These are phyloP conservation scores for Globisporangium rhizosaccharum DNA, from an alignment of 352 stramenopile genomes.

Conservation along the genomic window DNA sequence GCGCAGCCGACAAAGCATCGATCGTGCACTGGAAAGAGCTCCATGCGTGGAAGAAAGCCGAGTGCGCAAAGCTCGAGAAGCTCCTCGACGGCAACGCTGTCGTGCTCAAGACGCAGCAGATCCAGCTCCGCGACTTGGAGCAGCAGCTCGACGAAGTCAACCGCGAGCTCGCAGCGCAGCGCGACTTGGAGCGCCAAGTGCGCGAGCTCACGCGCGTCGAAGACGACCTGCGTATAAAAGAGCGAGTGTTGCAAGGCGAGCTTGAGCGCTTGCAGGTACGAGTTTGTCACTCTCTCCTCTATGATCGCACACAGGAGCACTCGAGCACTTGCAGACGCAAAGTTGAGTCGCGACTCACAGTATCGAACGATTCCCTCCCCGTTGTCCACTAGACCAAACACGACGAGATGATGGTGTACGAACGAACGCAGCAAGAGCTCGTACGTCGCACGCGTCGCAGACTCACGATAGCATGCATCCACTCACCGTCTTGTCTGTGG, in stretches of 20 bases:
- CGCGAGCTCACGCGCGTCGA: slow-evolving; percentile 32
- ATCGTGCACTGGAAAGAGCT: slow-evolving; percentile 48
- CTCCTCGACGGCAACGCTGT: slow-evolving; percentile 53
- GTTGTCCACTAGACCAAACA: slow-evolving; percentile 28
- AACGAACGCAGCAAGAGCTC: slow-evolving; percentile 39
- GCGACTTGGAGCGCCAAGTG: slow-evolving; percentile 32
- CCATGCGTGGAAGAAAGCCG: slow-evolving; percentile 32
- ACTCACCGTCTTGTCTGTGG: background rate
- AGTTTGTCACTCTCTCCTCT: background rate
- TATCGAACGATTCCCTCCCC: background rate
- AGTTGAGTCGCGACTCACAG: background rate
- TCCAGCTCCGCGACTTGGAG: slow-evolving; percentile 47
- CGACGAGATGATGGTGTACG: slow-evolving; percentile 37
- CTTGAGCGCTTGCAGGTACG: slow-evolving; percentile 30
- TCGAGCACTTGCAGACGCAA: background rate
- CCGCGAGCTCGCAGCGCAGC: slow-evolving; percentile 16
- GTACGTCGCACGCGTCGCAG: slow-evolving; percentile 8
- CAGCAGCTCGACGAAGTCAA: slow-evolving; percentile 20
- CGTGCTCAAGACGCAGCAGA: slow-evolving; percentile 37
- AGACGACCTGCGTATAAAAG: slow-evolving; percentile 19
- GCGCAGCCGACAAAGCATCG: slow-evolving; percentile 35
- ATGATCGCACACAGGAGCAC: no score
- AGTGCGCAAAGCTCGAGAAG: slow-evolving; percentile 44
- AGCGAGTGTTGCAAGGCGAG: slow-evolving; percentile 28
- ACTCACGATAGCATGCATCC: background rate